Base-by-base conservation (phyloP, 2,329 filamentous ascomycete species). In the Cordyceps fumosorosea region DNA sequence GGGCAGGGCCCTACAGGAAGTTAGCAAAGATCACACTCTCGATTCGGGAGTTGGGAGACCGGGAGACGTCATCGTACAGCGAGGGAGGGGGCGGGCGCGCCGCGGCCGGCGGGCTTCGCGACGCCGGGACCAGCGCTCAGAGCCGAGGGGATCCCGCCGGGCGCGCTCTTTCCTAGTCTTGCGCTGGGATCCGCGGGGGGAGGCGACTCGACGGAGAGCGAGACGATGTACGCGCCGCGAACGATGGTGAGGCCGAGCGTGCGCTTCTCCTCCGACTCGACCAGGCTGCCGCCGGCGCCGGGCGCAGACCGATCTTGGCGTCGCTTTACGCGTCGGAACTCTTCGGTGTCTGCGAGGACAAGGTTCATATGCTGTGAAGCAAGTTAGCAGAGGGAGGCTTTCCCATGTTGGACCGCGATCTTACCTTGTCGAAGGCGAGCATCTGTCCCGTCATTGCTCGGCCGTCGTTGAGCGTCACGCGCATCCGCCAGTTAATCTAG, bases 401-500 rank as follows among this genome's bases (percentile, higher is more conserved):
- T 5, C 29, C 29, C 29, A 29, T 7, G 40, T 44, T 48, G n/a
- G n/a, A 6, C 45, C 45, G 11, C 5, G 14, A 11, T 40, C 11
- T 70, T 78, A 93, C 91, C 86, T 98, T 98, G 78, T 99, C 95
- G 72, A 98, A 99, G 60, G 95, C 95, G 69, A 99, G 85, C 91
- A 99, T 96, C 77, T 98, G 92, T 65, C 93, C 95, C 47, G 92
- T 93, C 88, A 99, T 96, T 77, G 97, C 91, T 72, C 95, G 88
- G 67, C 91, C 91, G 80, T 99, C 95, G 73, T 91, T 91, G 75
- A 99, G 84, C 62, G 93, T 98, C 67, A 97, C 89, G 74, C 93
- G 89, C 93, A 99, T 98, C 78, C 93, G 91, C 83, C 96, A 98
- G 82, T 99, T 98, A 84, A 99, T 96, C 95, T 98, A 65, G 44